phyloP scores from a whole-genome alignment of 1,139 yeast species.

The Arxiozyma bovina region DNA sequence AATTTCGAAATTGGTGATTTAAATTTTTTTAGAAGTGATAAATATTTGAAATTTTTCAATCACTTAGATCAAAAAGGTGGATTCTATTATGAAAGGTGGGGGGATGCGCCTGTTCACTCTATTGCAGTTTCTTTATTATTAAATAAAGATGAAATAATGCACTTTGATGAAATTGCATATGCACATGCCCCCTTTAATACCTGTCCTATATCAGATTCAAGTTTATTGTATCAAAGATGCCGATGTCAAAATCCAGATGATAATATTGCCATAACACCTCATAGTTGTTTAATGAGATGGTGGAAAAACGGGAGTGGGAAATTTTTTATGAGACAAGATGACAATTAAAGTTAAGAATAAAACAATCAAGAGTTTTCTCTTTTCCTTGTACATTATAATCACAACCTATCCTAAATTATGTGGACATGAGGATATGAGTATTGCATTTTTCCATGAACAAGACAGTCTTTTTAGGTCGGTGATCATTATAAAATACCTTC shows the following conservation, averaged over 20 bases:
- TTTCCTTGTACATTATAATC: not conserved
- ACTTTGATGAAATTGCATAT: constrained; percentile 88
- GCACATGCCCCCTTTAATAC: constrained; percentile 72
- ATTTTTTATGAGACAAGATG: constrained; percentile 27
- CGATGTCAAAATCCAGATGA: constrained; percentile 47
- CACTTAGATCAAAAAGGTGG: constrained; percentile 69
- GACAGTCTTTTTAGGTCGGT: no score
- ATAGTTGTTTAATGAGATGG: constrained; percentile 78
- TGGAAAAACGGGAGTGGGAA: constrained; percentile 62
- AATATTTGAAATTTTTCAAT: constrained; percentile 60
- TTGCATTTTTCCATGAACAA: no score
- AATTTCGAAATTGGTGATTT: constrained; percentile 83
- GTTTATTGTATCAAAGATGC: constrained; percentile 55
- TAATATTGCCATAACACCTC: constrained; percentile 50
- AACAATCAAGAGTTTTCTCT: no score
- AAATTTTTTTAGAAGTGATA: constrained; percentile 67
- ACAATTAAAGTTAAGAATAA: constrained; percentile 7
- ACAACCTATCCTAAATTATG: no score
- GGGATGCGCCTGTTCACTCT: constrained; percentile 95
- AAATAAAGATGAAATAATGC: constrained; percentile 63
- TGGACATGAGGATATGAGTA: not conserved
- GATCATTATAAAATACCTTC: no score
- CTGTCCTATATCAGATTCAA: constrained; percentile 58
- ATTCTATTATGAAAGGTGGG: constrained; percentile 91
- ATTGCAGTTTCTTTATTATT: constrained; percentile 62